Percentiles rank a stretch among this genome's conserved stretches.
Conservation (phyloP, 352 stramenopile species). For the Globisporangium iwayamae region DNA sequence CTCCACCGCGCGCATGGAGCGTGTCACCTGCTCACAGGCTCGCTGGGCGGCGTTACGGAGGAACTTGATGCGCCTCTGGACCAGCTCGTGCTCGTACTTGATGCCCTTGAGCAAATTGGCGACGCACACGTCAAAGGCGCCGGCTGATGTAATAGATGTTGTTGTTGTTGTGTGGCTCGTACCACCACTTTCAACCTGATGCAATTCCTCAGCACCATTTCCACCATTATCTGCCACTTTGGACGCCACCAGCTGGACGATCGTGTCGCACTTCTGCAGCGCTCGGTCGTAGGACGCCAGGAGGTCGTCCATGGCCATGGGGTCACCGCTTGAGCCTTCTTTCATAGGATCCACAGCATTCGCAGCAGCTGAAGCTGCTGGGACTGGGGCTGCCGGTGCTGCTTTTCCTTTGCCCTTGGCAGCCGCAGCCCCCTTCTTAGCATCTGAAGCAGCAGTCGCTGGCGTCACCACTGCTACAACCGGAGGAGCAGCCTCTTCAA, state of each 20-base stretch:
- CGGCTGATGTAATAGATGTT: slow-evolving; percentile 4
- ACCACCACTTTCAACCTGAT: neutral
- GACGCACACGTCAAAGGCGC: slow-evolving; percentile 25
- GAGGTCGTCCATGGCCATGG: slow-evolving; percentile 33
- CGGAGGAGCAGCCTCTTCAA: slow-evolving; percentile 15
- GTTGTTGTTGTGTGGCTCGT: neutral
- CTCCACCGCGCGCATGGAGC: slow-evolving; percentile 48
- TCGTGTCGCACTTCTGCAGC: slow-evolving; percentile 36
- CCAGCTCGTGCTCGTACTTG: slow-evolving; percentile 55
- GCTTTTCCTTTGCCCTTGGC: slow-evolving; percentile 41
- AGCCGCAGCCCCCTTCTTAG: slow-evolving; percentile 22
- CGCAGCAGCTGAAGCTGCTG: slow-evolving; percentile 18
- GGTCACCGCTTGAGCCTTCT: slow-evolving; percentile 19
- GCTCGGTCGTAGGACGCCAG: slow-evolving; percentile 41
- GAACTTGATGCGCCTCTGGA: slow-evolving; percentile 44
- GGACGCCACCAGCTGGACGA: slow-evolving; percentile 33
- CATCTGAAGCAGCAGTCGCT: neutral
- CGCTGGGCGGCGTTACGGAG: slow-evolving; percentile 42
- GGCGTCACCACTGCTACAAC: neutral
- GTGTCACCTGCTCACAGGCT: slow-evolving; percentile 41
- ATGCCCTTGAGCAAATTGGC: slow-evolving; percentile 56
- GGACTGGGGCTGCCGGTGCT: slow-evolving; percentile 16
- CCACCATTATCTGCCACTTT: slow-evolving; percentile 2
- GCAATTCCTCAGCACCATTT: neutral
- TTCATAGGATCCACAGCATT: slow-evolving; percentile 8